These are phyloP conservation scores for Barbarea vulgaris DNA, from an alignment of 345 rosid species.

Conservation along the genomic window DNA sequence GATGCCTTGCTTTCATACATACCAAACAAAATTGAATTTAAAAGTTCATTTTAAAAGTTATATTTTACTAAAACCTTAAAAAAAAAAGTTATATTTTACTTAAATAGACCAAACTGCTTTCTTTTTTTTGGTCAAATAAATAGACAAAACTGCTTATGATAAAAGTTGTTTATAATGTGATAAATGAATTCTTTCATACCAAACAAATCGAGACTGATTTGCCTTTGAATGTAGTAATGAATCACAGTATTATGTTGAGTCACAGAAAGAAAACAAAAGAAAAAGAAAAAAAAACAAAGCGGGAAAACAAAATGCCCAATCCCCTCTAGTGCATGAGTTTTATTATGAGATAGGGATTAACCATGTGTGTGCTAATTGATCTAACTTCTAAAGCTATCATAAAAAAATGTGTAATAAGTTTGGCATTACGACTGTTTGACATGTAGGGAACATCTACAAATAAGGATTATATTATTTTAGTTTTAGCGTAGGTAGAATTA, in stretches of 20 bases:
- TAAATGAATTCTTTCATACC: not conserved
- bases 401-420: not conserved
- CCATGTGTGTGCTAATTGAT: not conserved
- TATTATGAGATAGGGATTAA: too few species aligned
- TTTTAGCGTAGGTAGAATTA: not conserved
- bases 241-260: not conserved
- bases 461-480: not conserved
- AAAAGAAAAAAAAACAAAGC: not conserved
- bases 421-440: constrained; percentile 16
- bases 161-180: not conserved
- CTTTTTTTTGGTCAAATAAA: too few species aligned
- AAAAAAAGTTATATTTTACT: not conserved
- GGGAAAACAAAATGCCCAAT: not conserved
- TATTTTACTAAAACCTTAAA: not conserved
- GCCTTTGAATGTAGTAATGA: not conserved
- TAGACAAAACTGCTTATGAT: too few species aligned
- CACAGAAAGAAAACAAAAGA: not conserved
- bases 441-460: constrained; percentile 8
- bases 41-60: not conserved
- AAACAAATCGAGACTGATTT: not conserved
- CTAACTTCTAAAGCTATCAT: not conserved
- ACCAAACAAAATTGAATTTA: not conserved
- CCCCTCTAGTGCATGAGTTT: not conserved
- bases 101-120: not conserved
- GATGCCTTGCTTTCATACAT: not conserved